Percentiles rank a stretch among this genome's conserved stretches.
These are phyloP conservation scores for Mortierella antarctica DNA, from an alignment of 192 early-diverging fungal genomes.

Conservation along the genomic window DNA sequence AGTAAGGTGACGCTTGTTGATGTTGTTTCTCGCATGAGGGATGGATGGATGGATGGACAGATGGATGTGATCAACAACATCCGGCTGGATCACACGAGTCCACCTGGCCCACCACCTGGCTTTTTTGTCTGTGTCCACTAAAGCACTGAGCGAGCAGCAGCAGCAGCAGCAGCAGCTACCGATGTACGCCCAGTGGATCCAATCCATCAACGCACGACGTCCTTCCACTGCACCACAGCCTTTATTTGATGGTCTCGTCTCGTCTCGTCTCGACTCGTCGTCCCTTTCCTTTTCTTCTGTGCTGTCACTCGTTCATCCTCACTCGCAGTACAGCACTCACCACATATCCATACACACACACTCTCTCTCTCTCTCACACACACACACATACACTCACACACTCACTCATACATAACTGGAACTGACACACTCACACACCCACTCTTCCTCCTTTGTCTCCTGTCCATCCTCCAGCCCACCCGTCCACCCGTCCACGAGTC, in stretches of 20 bases:
- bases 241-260: background rate
- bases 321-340: too few species aligned
- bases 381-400: background rate
- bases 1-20: too few species aligned
- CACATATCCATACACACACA: too few species aligned
- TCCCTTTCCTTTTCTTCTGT: too few species aligned
- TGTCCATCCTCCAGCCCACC: background rate
- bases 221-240: background rate
- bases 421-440: background rate
- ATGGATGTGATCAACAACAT: too few species aligned
- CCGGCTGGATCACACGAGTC: too few species aligned
- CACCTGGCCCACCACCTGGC: too few species aligned
- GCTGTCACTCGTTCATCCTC: too few species aligned
- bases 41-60: too few species aligned
- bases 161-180: background rate
- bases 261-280: background rate
- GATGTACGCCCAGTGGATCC: background rate
- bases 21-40: too few species aligned
- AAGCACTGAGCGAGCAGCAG: background rate
- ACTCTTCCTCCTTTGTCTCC: background rate
- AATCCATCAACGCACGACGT: background rate
- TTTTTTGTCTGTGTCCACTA: too few species aligned
- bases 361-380: too few species aligned
- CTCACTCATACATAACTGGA: background rate
- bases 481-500: background rate